These are phyloP conservation scores for Saccharomycopsis fermentans DNA, from an alignment of 805 yeast species.

Conservation along the genomic window DNA sequence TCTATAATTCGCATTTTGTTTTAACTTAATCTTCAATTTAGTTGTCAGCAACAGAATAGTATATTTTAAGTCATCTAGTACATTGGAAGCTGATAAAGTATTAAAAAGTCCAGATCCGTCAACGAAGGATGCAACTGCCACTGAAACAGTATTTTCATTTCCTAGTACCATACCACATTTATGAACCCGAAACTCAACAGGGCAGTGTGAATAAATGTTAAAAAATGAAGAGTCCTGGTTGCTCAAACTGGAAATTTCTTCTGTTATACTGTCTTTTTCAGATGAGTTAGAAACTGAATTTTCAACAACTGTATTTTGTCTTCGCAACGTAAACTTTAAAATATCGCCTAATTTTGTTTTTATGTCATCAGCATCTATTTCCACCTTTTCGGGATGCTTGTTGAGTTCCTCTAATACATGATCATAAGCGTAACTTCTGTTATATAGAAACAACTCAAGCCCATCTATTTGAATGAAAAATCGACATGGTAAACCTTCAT, in stretches of 20 bases:
- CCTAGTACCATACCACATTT: slow-evolving; percentile 75
- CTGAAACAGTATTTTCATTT: slow-evolving; percentile 64
- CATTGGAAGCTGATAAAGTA: slow-evolving; percentile 35
- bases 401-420: slow-evolving; percentile 37
- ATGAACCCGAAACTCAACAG: slow-evolving; percentile 48
- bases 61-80: slow-evolving; percentile 47
- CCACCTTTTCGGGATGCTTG: slow-evolving; percentile 10
- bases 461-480: slow-evolving; percentile 59
- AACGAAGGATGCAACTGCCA: slow-evolving; percentile 52
- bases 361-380: background rate
- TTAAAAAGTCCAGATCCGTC: slow-evolving; percentile 50
- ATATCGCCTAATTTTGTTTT: slow-evolving; percentile 2
- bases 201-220: slow-evolving; percentile 32
- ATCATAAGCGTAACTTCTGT: slow-evolving; percentile 71
- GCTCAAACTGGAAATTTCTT: background rate
- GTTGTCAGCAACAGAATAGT: slow-evolving; percentile 35
- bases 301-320: background rate
- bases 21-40: slow-evolving; percentile 49
- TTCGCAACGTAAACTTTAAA: background rate
- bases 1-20: slow-evolving; percentile 61
- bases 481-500: slow-evolving; percentile 44
- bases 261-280: background rate
- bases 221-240: background rate
- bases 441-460: slow-evolving; percentile 72
- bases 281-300: background rate